Evolutionary conservation across 371 early-diverging fungal genomes (phyloP), one percentile per base, ranked within the genome.

Genomic region (Circinella minor): DNA sequence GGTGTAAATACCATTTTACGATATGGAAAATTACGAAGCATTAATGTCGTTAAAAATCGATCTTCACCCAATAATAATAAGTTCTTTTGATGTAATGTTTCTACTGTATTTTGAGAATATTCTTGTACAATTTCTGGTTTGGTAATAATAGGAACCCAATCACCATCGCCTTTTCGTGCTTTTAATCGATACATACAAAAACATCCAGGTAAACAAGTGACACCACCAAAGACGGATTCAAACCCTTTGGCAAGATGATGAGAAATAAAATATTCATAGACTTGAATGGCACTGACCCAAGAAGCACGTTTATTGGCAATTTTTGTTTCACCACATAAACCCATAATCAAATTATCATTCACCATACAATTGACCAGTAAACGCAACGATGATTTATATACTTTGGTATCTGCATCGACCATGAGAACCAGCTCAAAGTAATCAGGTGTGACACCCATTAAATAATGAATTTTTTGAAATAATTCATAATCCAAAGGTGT

Each of bases 151-250:
- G 91, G 93, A 14, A 79, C 86, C 88, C 75, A 90, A 36, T 85
- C 90, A 69, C 75, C 88, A 67, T 81, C 86, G 47, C 86, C 90
- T 66, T 89, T 92, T 55, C 79, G 81, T 1, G 88, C 86, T 66
- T 85, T 89, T 66, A 98, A 88, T 39, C 96, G 88, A 80, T 96
- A 96, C 92, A 93, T 95, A 77, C 95, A 91, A 85, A 97, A 97
- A 74, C 97, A 97, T 49, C 98, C 97, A 13, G 97, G 97, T 36
- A 98, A 81, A 84, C 98, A 98, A 20, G 97, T 98, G 14, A 98
- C 97, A 86, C 95, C 96, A 75, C 98, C 98, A 89, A 97, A 98
- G 47, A 97, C 91, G 6, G 92, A 90, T 81, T 98, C 98, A 81
- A 98, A 97, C 0, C 93, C 92, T 80, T 97, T 97, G 57, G 89